These are phyloP conservation scores for Geopyxis carbonaria DNA, from an alignment of 495 filamentous ascomycete species.

Conservation along the genomic window DNA sequence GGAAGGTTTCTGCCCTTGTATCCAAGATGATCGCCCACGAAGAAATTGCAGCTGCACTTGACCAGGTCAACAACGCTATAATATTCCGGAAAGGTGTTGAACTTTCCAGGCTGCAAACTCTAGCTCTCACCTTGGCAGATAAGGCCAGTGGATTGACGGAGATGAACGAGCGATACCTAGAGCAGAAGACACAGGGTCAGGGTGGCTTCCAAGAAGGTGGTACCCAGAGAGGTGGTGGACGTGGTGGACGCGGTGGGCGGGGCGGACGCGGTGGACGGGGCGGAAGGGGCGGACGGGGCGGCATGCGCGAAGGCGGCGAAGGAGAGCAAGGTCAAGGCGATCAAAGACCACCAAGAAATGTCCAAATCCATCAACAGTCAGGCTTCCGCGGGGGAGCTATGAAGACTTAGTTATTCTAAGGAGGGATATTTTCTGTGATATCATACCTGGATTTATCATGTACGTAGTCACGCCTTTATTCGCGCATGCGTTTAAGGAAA, in stretches of 20 bases:
- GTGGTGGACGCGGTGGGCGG: conserved; percentile 48
- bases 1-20: conserved; percentile 84
- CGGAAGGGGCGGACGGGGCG: conserved; percentile 18
- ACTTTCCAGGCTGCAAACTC: conserved; percentile 82
- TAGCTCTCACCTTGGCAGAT: conserved; percentile 84
- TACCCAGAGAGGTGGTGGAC: conserved; percentile 55
- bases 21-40: conserved; percentile 99
- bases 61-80: conserved; percentile 93
- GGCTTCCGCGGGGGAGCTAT: conserved; percentile 26
- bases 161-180: conserved; percentile 87
- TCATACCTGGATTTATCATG: conserved; percentile 10
- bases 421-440: conserved; percentile 4
- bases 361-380: conserved; percentile 26
- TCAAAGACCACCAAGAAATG: conserved; percentile 17
- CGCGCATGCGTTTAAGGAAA: conserved; percentile 20
- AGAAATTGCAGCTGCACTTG: conserved; percentile 84
- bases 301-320: conserved; percentile 4
- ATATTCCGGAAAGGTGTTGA: conserved; percentile 99
- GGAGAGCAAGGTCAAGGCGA: too few relatives aligned
- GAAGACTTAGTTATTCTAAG: conserved; percentile 18
- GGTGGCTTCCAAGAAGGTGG: conserved; percentile 87
- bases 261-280: conserved; percentile 40
- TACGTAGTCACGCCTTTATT: conserved; percentile 21
- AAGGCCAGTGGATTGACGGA: conserved; percentile 93
- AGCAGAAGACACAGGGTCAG: conserved; percentile 90